Percentiles rank a stretch among this genome's conserved stretches.
Evolutionary conservation across 2,329 filamentous ascomycete genomes (phyloP).

Genomic region (Fusarium tuaranense): DNA sequence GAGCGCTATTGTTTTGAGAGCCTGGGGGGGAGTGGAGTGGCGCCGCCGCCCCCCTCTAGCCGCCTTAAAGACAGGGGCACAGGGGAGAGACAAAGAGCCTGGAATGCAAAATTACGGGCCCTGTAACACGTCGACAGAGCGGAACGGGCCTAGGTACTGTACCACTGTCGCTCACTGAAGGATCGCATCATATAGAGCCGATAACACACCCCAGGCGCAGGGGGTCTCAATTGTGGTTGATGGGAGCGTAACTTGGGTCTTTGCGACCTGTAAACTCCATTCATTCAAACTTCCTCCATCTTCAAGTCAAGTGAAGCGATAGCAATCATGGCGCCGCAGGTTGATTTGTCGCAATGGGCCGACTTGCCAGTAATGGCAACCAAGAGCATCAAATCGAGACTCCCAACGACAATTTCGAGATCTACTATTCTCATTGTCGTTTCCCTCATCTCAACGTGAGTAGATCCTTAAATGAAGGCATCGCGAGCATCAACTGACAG

Average conservation of each 20-base stretch:
- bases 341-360: neutral
- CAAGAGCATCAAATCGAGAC: neutral
- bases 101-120: neutral
- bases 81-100: neutral
- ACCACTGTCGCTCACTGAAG: neutral
- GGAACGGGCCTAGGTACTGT: neutral
- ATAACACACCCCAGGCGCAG: neutral
- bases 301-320: neutral
- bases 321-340: neutral
- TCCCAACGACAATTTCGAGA: neutral
- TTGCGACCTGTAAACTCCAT: neutral
- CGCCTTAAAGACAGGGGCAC: neutral
- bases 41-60: neutral
- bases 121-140: neutral
- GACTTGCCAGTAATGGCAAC: neutral
- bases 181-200: slow-evolving; percentile 3
- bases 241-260: neutral
- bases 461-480: neutral
- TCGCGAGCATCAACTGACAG: neutral
- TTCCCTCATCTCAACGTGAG: neutral
- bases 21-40: neutral
- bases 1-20: neutral
- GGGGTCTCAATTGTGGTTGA: neutral
- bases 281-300: neutral
- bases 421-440: neutral